Conservation (phyloP, 2,329 filamentous ascomycete species). For the Botryotinia calthae region DNA sequence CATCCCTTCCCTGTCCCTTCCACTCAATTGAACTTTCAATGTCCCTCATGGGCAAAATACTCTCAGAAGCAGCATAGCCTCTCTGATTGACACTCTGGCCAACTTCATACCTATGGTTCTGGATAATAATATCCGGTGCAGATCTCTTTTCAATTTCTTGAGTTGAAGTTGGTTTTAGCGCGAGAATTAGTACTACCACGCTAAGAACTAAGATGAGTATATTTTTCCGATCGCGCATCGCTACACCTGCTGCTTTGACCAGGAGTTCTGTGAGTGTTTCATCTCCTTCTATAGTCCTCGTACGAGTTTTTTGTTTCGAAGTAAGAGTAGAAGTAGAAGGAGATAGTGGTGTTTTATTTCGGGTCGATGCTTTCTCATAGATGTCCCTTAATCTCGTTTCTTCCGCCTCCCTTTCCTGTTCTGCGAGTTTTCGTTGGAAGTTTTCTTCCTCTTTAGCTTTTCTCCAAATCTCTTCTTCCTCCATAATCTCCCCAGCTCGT, state of each 20-base stretch:
- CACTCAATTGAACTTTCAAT: background rate
- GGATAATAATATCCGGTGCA: conserved; percentile 9
- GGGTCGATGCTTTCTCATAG: conserved; percentile 45
- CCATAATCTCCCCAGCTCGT: conserved; percentile 42
- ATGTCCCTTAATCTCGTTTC: conserved; percentile 54
- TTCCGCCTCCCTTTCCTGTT: conserved; percentile 38
- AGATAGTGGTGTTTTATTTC: background rate
- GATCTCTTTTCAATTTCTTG: background rate
- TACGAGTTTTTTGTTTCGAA: background rate
- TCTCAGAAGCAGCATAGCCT: background rate
- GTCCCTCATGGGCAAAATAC: background rate
- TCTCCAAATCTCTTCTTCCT: conserved; percentile 49
- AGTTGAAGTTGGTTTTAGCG: conserved; percentile 33
- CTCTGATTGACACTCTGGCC: background rate
- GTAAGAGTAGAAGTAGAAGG: background rate
- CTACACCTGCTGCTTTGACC: conserved; percentile 51
- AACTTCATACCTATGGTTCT: conserved; percentile 7
- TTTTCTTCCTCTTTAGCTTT: conserved; percentile 25
- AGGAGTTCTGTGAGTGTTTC: conserved; percentile 55
- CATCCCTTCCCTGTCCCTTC: background rate
- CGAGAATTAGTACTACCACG: conserved; percentile 52
- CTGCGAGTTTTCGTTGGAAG: conserved; percentile 53
- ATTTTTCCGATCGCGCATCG: conserved; percentile 59
- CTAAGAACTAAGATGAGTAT: conserved; percentile 55
- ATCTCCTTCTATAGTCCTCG: conserved; percentile 23